Evolutionary conservation across 116 monocot genomes (phyloP).

Genomic region (Dioscorea cayenensis): DNA sequence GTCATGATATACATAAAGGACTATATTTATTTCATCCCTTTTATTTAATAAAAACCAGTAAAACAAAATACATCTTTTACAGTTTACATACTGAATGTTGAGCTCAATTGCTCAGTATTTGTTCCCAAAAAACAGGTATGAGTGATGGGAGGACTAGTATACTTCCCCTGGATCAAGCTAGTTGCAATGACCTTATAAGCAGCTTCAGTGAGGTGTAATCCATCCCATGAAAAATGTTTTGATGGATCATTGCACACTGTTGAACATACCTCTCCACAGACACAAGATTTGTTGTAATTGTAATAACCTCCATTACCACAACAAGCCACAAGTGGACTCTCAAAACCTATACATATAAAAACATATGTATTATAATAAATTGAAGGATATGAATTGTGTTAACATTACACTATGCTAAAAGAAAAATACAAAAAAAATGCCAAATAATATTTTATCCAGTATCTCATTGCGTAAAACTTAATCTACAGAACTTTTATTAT

Average conservation of each 20-base stretch:
- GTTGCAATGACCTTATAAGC: conserved; percentile 34
- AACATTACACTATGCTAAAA: too few species aligned
- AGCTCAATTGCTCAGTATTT: too few species aligned
- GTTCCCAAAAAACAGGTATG: not conserved
- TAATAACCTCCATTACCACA: conserved; percentile 49
- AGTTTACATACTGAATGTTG: too few species aligned
- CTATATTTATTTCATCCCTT: too few species aligned
- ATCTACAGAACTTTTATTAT: too few species aligned
- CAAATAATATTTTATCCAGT: too few species aligned
- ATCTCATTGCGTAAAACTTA: too few species aligned
- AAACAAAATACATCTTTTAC: too few species aligned
- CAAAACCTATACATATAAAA: conserved; percentile 20
- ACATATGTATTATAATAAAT: not conserved
- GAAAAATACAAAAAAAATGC: too few species aligned
- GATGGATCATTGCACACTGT: conserved; percentile 32
- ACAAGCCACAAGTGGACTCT: conserved; percentile 18
- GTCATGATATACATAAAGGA: too few species aligned
- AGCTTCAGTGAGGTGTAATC: conserved; percentile 51
- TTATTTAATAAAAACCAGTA: too few species aligned
- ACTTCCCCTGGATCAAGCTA: not conserved
- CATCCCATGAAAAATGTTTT: conserved; percentile 49
- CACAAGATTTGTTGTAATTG: conserved; percentile 18
- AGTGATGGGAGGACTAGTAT: not conserved
- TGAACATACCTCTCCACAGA: conserved; percentile 26
- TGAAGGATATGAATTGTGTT: not conserved